Base-by-base conservation (phyloP, 1,139 yeast species). In the Yamadazyma triangularis region DNA sequence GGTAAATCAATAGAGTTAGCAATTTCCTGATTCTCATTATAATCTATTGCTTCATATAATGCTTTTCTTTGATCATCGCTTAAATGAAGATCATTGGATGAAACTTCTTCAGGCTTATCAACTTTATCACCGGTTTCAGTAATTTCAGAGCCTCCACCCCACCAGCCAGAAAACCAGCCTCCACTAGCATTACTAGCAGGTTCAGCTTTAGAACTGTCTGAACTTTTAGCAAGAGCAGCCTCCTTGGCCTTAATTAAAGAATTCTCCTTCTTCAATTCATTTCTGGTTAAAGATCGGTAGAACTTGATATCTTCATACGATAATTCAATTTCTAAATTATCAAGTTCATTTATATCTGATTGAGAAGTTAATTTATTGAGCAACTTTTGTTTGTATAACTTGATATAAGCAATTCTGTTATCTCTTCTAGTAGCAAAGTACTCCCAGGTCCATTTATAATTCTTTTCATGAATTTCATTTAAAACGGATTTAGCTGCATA, bases 11-110 rank as follows among this genome's bases (percentile, higher is more conserved):
- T 62, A 1, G 79, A 59, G 11, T 74, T 74, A 0, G 66, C 42
- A 0, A 66, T 42, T 0, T 75, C 48, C 0, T 72, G 70, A 18
- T 74, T 64, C 39, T 88, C 96, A 46, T 88, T 86, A 60, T 83
- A 89, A 39, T 89, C 99, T 41, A 93, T 91, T 0, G 96, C 95
- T 39, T 87, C 95, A 50, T 87, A 89, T 11, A 91, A 68, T 33
- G 93, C 98, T 50, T 87, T 69, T 40, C 80, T 65, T 45, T 84
- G 91, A 39, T 80, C 87, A 15, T 79, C 84, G 8, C 61, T 48
- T 25, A 68, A 48, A 2, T 78, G 48, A 21, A 48, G 31, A 14
- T 56, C 42, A 15, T 51, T 39, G 38, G 40, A 35, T 14, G 35
- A 36, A 4, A 43, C 26, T 13, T 39, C 35, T 16, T 32, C 32